These are phyloP conservation scores for Prosopis cineraria DNA, from an alignment of 306 rosid genomes.

Conservation along the genomic window DNA sequence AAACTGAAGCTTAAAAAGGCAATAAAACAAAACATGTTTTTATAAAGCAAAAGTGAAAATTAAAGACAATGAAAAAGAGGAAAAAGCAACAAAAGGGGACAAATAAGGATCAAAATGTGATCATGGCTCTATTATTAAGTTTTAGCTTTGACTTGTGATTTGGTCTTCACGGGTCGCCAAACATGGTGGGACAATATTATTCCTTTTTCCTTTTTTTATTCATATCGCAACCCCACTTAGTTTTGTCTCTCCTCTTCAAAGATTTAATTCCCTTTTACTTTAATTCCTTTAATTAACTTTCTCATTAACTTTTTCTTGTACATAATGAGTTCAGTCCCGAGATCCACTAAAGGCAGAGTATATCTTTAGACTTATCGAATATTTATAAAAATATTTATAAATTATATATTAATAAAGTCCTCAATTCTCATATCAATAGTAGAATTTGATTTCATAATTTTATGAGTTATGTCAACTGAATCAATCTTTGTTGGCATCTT, in stretches of 20 bases:
- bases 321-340: too few species aligned
- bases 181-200: background rate
- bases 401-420: too few species aligned
- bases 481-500: too few species aligned
- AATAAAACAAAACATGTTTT: background rate
- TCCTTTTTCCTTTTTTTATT: background rate
- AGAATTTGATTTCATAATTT: too few species aligned
- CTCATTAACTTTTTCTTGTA: background rate
- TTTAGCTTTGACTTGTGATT: background rate
- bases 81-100: background rate
- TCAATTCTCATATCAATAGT: too few species aligned
- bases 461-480: too few species aligned
- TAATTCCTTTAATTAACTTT: too few species aligned
- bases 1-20: background rate
- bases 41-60: background rate
- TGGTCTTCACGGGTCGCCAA: background rate
- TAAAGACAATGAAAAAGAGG: background rate
- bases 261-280: too few species aligned
- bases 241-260: background rate
- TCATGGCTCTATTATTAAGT: background rate
- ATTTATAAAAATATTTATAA: too few species aligned
- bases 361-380: too few species aligned
- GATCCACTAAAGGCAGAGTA: too few species aligned
- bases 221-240: background rate
- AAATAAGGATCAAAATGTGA: background rate